These are phyloP conservation scores for Saturnispora saitoi DNA, from an alignment of 805 yeast species.

Conservation along the genomic window DNA sequence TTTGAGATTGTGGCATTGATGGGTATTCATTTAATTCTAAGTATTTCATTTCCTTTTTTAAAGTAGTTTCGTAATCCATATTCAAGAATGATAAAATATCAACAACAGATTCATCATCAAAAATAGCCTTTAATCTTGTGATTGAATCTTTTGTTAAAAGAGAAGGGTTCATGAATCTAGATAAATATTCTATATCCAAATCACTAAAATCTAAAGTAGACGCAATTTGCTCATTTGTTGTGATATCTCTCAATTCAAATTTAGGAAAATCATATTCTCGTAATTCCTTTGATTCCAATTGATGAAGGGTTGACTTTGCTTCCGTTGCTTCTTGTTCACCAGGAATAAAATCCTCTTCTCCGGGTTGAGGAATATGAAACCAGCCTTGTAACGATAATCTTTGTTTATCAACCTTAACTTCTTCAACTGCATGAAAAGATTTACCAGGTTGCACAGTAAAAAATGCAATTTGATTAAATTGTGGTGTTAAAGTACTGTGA, in stretches of 20 bases:
- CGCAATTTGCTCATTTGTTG: conserved; percentile 16
- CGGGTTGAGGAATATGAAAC: conserved; percentile 95
- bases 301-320: conserved; percentile 69
- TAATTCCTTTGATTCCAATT: conserved; percentile 64
- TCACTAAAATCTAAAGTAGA: conserved; percentile 24
- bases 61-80: conserved; percentile 38
- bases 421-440: conserved; percentile 97
- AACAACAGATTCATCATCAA: conserved; percentile 60
- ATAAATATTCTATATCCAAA: conserved; percentile 42
- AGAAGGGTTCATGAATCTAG: conserved; percentile 46
- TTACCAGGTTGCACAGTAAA: conserved; percentile 94
- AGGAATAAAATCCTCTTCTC: conserved; percentile 75
- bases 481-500: conserved; percentile 67
- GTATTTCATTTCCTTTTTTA: conserved; percentile 42
- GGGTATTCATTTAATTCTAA: conserved; percentile 49
- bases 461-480: conserved; percentile 92
- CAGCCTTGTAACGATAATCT: conserved; percentile 94
- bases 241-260: conserved; percentile 26
- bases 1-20: conserved; percentile 46
- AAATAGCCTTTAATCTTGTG: conserved; percentile 37
- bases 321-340: conserved; percentile 80
- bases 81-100: conserved; percentile 59
- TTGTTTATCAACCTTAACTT: conserved; percentile 84
- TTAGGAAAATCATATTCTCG: conserved; percentile 81
- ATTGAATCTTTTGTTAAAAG: conserved; percentile 36